These are phyloP conservation scores for Colletotrichum gigasporum DNA, from an alignment of 2,329 filamentous ascomycete genomes.

Conservation along the genomic window DNA sequence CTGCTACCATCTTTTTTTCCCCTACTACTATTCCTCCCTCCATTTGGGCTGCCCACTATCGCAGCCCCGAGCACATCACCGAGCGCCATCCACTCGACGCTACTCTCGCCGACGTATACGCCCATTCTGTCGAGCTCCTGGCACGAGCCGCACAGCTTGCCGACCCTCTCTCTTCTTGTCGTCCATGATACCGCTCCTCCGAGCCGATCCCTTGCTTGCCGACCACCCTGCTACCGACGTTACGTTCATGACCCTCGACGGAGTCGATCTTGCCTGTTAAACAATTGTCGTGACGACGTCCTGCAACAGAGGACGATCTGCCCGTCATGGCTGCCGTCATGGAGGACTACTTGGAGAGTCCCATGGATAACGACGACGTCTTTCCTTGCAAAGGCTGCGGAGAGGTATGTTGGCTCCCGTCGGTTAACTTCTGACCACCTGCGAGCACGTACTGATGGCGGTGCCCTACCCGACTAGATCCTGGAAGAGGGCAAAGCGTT, in stretches of 20 bases:
- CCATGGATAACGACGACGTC: slow-evolving; percentile 81
- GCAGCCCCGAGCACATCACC: slow-evolving; percentile 24
- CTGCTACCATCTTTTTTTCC: not conserved
- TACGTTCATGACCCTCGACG: slow-evolving; percentile 25
- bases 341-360: slow-evolving; percentile 70
- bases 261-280: slow-evolving; percentile 13
- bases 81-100: slow-evolving; percentile 23
- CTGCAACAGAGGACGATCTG: slow-evolving; percentile 17
- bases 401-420: slow-evolving; percentile 68
- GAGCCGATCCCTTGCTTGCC: slow-evolving; percentile 11
- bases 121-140: slow-evolving; percentile 22
- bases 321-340: slow-evolving; percentile 58
- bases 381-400: slow-evolving; percentile 94
- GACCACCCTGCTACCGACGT: slow-evolving; percentile 4
- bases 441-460: slow-evolving; percentile 30
- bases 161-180: slow-evolving; percentile 11
- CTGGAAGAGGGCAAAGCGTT: slow-evolving; percentile 99
- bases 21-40: not conserved
- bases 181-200: slow-evolving; percentile 22
- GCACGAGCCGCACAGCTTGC: slow-evolving; percentile 29
- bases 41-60: slow-evolving; percentile 14
- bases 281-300: slow-evolving; percentile 27
- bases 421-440: slow-evolving; percentile 8
- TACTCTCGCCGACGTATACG: slow-evolving; percentile 17
- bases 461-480: slow-evolving; percentile 67